These are phyloP conservation scores for Fusarium musae DNA, from an alignment of 2,329 filamentous ascomycete species.

Conservation along the genomic window DNA sequence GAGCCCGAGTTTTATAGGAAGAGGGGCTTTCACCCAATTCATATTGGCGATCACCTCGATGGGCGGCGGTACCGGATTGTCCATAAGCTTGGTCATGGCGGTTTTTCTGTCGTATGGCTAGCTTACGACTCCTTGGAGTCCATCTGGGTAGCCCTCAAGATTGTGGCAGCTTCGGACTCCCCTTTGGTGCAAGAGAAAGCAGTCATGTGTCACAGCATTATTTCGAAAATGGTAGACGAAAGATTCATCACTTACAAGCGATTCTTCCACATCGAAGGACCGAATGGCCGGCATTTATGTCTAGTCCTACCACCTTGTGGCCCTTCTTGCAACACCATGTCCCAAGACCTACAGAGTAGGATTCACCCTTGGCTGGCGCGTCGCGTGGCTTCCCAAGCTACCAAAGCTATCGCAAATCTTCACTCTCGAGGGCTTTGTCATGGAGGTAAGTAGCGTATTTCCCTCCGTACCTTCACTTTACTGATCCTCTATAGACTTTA, in stretches of 20 bases:
- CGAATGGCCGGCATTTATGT: slow-evolving; percentile 5
- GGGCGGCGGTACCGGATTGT: neutral
- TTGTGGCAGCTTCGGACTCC: neutral
- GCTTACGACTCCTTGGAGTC: neutral
- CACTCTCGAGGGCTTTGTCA: neutral
- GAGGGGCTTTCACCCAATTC: neutral
- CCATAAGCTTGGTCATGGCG: neutral
- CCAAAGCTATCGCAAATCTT: neutral
- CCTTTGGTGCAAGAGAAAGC: neutral
- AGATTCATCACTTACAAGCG: neutral
- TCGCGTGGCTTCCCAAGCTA: neutral
- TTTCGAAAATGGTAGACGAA: neutral
- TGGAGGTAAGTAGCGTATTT: neutral
- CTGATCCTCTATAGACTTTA: neutral
- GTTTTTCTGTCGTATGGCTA: neutral
- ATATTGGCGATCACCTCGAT: neutral
- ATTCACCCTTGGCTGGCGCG: neutral
- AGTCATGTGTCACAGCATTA: neutral
- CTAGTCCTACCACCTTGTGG: neutral
- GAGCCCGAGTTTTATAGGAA: neutral
- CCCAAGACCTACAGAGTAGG: neutral
- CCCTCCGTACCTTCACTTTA: neutral
- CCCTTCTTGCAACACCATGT: neutral
- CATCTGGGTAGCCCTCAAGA: neutral
- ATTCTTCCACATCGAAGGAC: slow-evolving; percentile 1